Percentiles rank a stretch among this genome's conserved stretches.
These are phyloP conservation scores for Epichloe brachyelytri DNA, from an alignment of 2,329 filamentous ascomycete genomes.

Conservation along the genomic window DNA sequence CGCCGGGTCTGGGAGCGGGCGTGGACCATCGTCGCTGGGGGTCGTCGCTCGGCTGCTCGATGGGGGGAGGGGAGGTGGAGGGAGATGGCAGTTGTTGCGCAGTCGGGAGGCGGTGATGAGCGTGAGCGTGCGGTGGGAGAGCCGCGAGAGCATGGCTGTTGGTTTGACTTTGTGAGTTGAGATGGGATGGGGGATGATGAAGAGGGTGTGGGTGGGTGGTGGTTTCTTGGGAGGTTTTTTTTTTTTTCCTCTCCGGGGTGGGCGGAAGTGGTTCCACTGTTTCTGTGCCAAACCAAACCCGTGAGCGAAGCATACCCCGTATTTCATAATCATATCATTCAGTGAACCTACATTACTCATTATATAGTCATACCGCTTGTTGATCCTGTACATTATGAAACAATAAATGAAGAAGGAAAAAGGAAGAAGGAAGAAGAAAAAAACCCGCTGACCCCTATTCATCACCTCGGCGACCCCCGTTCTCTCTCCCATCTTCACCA, in stretches of 20 bases:
- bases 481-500: conserved; percentile 19
- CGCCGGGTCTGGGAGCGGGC: conserved; percentile 43
- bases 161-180: not conserved
- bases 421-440: not conserved
- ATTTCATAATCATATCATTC: too few relatives aligned
- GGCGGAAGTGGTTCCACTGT: too few relatives aligned
- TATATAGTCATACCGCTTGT: too few relatives aligned
- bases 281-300: too few relatives aligned
- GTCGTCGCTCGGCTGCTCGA: conserved; percentile 1
- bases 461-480: conserved; percentile 13
- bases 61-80: not conserved
- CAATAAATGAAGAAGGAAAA: too few relatives aligned
- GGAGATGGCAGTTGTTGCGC: not conserved
- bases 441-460: not conserved
- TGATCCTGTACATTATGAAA: too few relatives aligned
- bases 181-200: not conserved
- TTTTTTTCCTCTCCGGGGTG: too few relatives aligned
- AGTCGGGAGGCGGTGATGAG: conserved; percentile 13
- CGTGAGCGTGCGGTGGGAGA: conserved; percentile 13
- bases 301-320: too few relatives aligned
- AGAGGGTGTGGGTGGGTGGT: too few relatives aligned
- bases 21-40: conserved; percentile 35
- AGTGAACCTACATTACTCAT: too few relatives aligned
- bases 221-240: not conserved
- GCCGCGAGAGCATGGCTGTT: conserved; percentile 9